A percentile compares a stretch with the other conserved stretches of the same genome.
phyloP scores from a whole-genome alignment of 2,329 filamentous ascomycete species.

The Lasiodiplodia citricola region DNA sequence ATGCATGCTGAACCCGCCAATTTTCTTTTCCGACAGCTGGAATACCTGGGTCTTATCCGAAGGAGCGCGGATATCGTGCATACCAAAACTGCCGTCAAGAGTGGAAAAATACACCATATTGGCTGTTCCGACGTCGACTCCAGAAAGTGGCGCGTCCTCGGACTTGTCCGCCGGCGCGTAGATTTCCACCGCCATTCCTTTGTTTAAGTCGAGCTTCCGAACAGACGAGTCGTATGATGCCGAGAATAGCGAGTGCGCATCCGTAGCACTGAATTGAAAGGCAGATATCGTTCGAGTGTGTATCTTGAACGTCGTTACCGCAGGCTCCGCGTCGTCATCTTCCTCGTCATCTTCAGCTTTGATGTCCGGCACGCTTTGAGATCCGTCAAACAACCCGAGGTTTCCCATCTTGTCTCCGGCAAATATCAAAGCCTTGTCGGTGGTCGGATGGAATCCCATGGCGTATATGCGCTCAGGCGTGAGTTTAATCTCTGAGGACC shows the following conservation, averaged over 20 bases:
- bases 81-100: slow-evolving; percentile 77
- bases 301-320: slow-evolving; percentile 88
- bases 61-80: slow-evolving; percentile 74
- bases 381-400: slow-evolving; percentile 88
- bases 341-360: slow-evolving; percentile 68
- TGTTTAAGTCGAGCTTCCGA: slow-evolving; percentile 81
- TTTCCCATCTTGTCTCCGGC: slow-evolving; percentile 94
- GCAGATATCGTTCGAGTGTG: slow-evolving; percentile 88
- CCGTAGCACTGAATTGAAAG: slow-evolving; percentile 76
- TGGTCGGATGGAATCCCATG: slow-evolving; percentile 84
- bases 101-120: slow-evolving; percentile 87
- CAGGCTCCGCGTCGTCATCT: slow-evolving; percentile 69
- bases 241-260: slow-evolving; percentile 77
- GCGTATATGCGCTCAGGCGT: slow-evolving; percentile 87
- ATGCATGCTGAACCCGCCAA: slow-evolving; percentile 88
- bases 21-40: slow-evolving; percentile 86
- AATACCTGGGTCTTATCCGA: slow-evolving; percentile 66
- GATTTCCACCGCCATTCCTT: slow-evolving; percentile 78
- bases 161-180: slow-evolving; percentile 74
- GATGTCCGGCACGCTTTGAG: slow-evolving; percentile 64
- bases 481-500: slow-evolving; percentile 77
- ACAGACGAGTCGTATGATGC: slow-evolving; percentile 94
- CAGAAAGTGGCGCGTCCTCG: slow-evolving; percentile 80
- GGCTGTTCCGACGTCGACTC: slow-evolving; percentile 77
- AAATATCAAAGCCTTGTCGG: slow-evolving; percentile 86